Conservation (phyloP, 305 asterid species). For the Fraxinus nigra region DNA sequence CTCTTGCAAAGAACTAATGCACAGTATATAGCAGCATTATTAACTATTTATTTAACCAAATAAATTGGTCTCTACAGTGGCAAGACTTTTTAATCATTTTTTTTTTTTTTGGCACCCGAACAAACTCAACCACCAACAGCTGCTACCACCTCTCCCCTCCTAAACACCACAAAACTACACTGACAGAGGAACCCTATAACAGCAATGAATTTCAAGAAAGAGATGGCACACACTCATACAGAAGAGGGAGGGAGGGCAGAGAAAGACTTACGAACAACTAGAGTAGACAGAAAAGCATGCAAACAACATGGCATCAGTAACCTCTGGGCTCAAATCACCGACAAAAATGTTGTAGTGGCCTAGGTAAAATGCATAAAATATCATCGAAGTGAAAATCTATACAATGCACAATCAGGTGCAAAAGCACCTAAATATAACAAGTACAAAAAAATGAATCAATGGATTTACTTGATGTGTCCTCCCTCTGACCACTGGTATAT, state of each 20-base stretch:
- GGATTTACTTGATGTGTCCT: slow-evolving; percentile 56
- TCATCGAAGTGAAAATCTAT: slow-evolving; percentile 15
- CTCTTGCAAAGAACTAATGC: slow-evolving; percentile 12
- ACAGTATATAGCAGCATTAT: slow-evolving; percentile 1
- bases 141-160: not conserved
- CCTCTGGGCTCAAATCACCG: slow-evolving; percentile 96
- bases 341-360: slow-evolving; percentile 92
- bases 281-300: slow-evolving; percentile 52
- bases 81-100: not conserved
- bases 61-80: not conserved
- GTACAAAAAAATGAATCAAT: not conserved
- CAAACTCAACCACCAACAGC: not conserved
- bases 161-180: not conserved
- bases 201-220: not conserved
- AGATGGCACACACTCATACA: not conserved
- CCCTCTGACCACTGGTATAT: slow-evolving; percentile 65
- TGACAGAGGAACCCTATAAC: not conserved
- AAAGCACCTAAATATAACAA: not conserved
- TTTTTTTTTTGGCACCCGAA: not conserved
- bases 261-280: slow-evolving; percentile 53
- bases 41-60: not conserved
- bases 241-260: not conserved
- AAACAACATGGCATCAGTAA: slow-evolving; percentile 80
- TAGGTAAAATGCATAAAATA: slow-evolving; percentile 29
- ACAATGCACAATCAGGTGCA: not conserved